Conservation (phyloP, 2,329 filamentous ascomycete genomes). For the Sarocladium oryzae region DNA sequence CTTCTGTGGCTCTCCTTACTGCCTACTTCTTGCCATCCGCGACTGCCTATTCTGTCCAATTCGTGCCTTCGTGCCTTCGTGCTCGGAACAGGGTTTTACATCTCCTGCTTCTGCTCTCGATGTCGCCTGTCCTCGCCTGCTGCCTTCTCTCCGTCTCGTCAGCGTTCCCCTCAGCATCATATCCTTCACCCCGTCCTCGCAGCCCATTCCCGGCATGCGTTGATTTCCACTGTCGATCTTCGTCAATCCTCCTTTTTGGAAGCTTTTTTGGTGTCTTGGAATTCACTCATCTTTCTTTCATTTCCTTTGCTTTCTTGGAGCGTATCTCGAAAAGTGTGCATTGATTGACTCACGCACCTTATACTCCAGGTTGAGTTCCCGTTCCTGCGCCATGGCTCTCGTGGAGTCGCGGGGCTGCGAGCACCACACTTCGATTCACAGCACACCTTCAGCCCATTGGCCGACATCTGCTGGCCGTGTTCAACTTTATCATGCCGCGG, state of each 20-base stretch:
- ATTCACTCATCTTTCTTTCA: slow-evolving; percentile 19
- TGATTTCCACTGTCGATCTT: background rate
- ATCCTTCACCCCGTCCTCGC: background rate
- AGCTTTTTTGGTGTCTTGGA: slow-evolving; percentile 39
- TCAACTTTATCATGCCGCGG: background rate
- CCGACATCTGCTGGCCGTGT: background rate
- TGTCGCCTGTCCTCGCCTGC: background rate
- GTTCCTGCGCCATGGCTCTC: slow-evolving; percentile 27
- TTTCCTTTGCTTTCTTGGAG: slow-evolving; percentile 21
- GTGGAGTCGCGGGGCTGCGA: slow-evolving; percentile 22
- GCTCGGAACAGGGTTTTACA: background rate
- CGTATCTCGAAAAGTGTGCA: slow-evolving; percentile 11
- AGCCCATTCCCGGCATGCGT: background rate
- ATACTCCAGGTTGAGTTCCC: slow-evolving; percentile 17
- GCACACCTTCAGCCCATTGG: background rate
- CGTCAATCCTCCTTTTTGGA: slow-evolving; percentile 17
- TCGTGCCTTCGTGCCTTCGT: background rate
- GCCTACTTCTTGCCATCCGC: background rate
- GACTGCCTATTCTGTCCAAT: background rate
- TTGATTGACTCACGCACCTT: slow-evolving; percentile 21
- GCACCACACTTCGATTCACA: slow-evolving; percentile 1
- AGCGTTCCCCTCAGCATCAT: slow-evolving; percentile 1
- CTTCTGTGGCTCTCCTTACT: background rate
- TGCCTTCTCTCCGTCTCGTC: background rate
- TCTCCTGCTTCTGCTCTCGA: background rate